Base-by-base conservation (phyloP, 495 filamentous ascomycete genomes). In the Geopyxis carbonaria region DNA sequence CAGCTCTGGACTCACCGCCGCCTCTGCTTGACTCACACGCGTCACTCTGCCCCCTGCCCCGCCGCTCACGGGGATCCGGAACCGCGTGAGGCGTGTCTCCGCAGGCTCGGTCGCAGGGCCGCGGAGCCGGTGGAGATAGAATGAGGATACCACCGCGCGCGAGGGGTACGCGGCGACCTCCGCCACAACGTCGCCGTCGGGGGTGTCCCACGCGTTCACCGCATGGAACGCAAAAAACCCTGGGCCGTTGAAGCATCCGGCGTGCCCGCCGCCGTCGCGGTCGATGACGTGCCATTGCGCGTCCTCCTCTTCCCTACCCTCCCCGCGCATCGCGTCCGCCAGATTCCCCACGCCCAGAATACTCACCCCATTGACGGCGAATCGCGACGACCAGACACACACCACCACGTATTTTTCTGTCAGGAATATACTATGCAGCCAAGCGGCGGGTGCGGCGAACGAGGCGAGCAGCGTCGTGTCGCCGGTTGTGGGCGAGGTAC, bases 341-440 rank as follows among this genome's bases (percentile, higher is more conserved):
- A 79, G 56, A 45, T 80, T 78, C 0, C 68, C 37, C 27, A 70
- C 62, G 55, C 62, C 71, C 1, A 70, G 47, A 10, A 76, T 58
- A 31, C 64, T 62, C 2, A 64, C 20, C 0, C 76, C 76, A 16
- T 48, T 50, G 33, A 47, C 56, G 7, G 52, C 59, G 23, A 65
- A 59, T 34, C 70, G 62, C 0, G 74, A 57, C 22, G 66, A 67
- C 57, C 76, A 79, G 0, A 77, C 53, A 50, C 76, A 81, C 7
- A 87, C 59, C 10, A 86, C 50, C 2, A 83, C 71, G 48, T 70
- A 75, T 37, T 72, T 64, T 8, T 66, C 56, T 0, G 76, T 75
- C 2, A 85, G 50, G 39, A 77, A 76, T 40, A 84, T 64, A 1
- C 78, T 83, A 57, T 87, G 81, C 18, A 85, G 66, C 39, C 81